These are phyloP conservation scores for Irpex lacteus DNA, from an alignment of 1,284 basidiomycete species.

Conservation along the genomic window DNA sequence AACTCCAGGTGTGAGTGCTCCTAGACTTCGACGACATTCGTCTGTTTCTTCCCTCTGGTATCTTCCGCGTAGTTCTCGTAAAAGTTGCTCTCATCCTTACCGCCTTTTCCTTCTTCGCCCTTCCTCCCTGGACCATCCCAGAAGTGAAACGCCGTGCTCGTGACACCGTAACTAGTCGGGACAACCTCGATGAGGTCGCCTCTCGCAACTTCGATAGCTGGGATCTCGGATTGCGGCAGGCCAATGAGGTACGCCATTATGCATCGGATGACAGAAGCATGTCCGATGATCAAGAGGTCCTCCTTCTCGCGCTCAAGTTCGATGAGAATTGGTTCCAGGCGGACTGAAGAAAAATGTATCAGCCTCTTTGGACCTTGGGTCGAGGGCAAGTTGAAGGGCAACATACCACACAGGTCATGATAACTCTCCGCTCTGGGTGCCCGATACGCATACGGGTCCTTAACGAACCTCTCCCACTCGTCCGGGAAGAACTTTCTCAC, in stretches of 20 bases:
- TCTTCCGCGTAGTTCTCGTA: conserved; percentile 87
- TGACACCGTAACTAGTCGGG: conserved; percentile 87
- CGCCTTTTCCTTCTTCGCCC: conserved; percentile 28
- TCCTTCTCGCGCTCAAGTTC: conserved; percentile 81
- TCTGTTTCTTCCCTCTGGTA: conserved; percentile 64
- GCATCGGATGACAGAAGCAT: conserved; percentile 97
- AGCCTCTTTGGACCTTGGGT: background rate
- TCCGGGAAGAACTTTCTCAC: conserved; percentile 89
- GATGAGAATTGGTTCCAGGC: conserved; percentile 80
- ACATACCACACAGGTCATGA: conserved; percentile 75
- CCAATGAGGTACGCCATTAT: conserved; percentile 91
- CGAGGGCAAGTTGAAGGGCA: background rate
- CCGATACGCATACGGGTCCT: conserved; percentile 92
- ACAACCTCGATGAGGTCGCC: conserved; percentile 89
- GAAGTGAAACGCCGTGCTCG: conserved; percentile 87
- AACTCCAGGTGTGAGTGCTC: background rate
- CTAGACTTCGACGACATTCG: conserved; percentile 13
- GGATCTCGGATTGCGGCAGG: conserved; percentile 94
- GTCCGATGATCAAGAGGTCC: conserved; percentile 78
- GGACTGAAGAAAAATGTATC: conserved; percentile 41
- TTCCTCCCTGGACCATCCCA: conserved; percentile 82
- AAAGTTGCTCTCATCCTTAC: conserved; percentile 68
- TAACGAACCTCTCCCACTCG: conserved; percentile 91
- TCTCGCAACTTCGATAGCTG: conserved; percentile 91
- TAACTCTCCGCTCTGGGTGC: conserved; percentile 94